Base-by-base conservation (phyloP, 176 grass and related monocot genomes). In the Juncus inflexus region DNA sequence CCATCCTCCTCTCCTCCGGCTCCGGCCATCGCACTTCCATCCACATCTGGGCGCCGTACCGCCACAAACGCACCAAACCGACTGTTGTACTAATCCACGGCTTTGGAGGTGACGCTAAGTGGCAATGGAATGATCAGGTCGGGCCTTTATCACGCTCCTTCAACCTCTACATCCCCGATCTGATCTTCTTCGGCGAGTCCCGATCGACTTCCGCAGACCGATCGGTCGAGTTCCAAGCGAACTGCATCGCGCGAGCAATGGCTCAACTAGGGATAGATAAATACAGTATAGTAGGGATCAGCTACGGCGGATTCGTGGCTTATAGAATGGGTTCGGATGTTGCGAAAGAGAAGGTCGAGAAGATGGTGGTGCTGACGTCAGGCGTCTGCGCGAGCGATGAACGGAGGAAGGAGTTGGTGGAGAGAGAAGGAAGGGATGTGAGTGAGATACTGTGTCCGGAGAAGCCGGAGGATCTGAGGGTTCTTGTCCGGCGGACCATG, bases 181-280 rank as follows among this genome's bases (percentile, higher is more conserved):
- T 84, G 12, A 12, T 84, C 43, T 84, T 84, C 76, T 84, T 84
- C 58, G 82, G 82, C 5, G 36, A 62, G 16, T 79, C 82, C 9
- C 61, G 59, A 59, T 72, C 82, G 15, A 13, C 12, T 69, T 68
- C 76, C 11, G 55, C 76, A 35, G 70, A 86, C 40, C 92, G 85
- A 12, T 86, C 87, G 37, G 70, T 97, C 6, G 77, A 69, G 3
- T 89, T 86, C 84, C 92, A 97, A 76, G 87, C 92, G 6, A 41
- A 73, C 11, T 86, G 82, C 85, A 65, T 80, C 55, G 85, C 84
- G 12, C 84, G 76, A 52, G 92, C 82, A 56, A 97, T 89, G 92
- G 80, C 65, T 4, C 56, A 75, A 60, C 88, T 97, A 52, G 84
- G 82, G 7, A 75, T 82, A 38, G 11, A 9, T 4, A 80, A 72